Conservation (phyloP, 2,329 filamentous ascomycete species). For the Apiospora koreana region DNA sequence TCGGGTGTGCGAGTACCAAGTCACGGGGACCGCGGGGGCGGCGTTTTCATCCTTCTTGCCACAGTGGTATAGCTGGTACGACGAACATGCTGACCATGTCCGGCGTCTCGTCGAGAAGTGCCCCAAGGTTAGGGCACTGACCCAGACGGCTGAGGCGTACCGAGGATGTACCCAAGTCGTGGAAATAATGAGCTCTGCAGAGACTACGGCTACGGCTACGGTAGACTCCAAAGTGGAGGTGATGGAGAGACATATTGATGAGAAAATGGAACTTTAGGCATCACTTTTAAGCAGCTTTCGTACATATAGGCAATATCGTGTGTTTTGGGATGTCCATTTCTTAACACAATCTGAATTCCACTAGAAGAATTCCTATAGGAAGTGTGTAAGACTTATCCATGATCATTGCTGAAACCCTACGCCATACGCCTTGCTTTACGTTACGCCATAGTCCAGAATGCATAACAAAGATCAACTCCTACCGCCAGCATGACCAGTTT, state of each 20-base stretch:
- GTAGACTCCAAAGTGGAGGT: not conserved
- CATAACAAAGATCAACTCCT: no score
- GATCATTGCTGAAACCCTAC: no score
- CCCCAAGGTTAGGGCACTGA: slow-evolving; percentile 18
- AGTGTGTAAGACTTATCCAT: no score
- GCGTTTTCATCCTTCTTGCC: slow-evolving; percentile 26
- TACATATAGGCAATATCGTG: no score
- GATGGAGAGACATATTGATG: not conserved
- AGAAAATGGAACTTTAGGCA: not conserved
- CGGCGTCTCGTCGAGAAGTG: slow-evolving; percentile 21
- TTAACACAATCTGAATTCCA: no score
- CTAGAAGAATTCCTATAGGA: no score
- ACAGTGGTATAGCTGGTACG: slow-evolving; percentile 27
- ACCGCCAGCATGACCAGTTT: no score
- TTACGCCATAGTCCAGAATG: no score
- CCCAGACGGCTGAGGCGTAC: slow-evolving; percentile 24
- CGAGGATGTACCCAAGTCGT: slow-evolving; percentile 16
- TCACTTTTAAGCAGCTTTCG: not conserved
- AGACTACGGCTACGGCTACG: not conserved
- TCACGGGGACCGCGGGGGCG: slow-evolving; percentile 24
- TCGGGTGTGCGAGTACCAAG: slow-evolving; percentile 25
- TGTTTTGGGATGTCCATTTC: no score
- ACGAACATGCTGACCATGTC: slow-evolving; percentile 18
- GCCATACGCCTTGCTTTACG: no score
- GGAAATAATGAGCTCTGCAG: not conserved